These are phyloP conservation scores for Aspergillus sp. DNA, from an alignment of 2,329 filamentous ascomycete genomes.

Conservation along the genomic window DNA sequence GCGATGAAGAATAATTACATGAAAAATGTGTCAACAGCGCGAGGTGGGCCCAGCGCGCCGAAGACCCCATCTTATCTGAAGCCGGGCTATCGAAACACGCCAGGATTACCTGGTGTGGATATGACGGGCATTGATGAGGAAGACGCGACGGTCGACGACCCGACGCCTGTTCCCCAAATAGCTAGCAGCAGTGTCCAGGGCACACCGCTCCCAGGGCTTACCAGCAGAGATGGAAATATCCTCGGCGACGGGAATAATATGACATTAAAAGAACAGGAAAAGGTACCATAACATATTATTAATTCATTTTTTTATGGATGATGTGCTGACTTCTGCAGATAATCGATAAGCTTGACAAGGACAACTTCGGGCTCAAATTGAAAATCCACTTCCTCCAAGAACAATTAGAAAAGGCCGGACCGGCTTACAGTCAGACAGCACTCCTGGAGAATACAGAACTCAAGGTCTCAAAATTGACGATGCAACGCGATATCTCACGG, in stretches of 20 bases:
- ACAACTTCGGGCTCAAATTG: conserved; percentile 94
- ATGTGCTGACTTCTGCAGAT: conserved; percentile 44
- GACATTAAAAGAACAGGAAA: conserved; percentile 91
- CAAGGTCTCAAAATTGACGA: conserved; percentile 86
- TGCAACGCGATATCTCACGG: conserved; percentile 81
- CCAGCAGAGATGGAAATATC: conserved; percentile 64
- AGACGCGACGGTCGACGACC: conserved; percentile 64
- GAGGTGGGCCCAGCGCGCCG: conserved; percentile 59
- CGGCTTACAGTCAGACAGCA: conserved; percentile 83
- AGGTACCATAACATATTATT: conserved; percentile 50
- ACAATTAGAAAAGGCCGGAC: conserved; percentile 79
- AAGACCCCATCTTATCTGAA: conserved; percentile 70
- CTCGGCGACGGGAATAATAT: conserved; percentile 80
- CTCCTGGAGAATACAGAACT: conserved; percentile 94
- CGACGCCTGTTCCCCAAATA: conserved; percentile 73
- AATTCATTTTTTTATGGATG: not conserved
- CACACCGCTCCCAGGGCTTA: conserved; percentile 73
- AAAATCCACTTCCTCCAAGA: conserved; percentile 98
- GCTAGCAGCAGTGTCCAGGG: conserved; percentile 78
- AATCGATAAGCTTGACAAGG: conserved; percentile 95
- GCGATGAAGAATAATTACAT: conserved; percentile 67
- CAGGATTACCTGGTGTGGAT: conserved; percentile 71
- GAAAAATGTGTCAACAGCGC: conserved; percentile 56
- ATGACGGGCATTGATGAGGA: conserved; percentile 66
- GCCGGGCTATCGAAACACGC: conserved; percentile 66